These are phyloP conservation scores for Boletus holoroseus DNA, from an alignment of 1,284 basidiomycete species.

Conservation along the genomic window DNA sequence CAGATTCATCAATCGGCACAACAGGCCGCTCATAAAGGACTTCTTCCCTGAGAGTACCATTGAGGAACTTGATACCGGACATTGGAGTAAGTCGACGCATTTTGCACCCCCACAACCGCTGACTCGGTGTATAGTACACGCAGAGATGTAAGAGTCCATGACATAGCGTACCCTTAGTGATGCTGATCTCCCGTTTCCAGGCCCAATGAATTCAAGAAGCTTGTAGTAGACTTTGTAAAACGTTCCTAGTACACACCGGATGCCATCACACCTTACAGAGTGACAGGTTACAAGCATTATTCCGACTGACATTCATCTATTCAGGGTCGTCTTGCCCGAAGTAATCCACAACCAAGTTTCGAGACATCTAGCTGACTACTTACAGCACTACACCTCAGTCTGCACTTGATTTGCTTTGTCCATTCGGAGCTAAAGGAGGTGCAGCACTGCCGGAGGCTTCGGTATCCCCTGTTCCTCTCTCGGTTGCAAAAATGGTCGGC, in stretches of 20 bases:
- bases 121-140: constrained; percentile 43
- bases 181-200: constrained; percentile 25
- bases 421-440: neutral
- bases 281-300: neutral
- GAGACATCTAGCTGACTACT: neutral
- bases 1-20: constrained; percentile 69
- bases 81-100: constrained; percentile 53
- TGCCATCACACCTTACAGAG: neutral
- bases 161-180: neutral
- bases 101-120: neutral
- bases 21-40: constrained; percentile 49
- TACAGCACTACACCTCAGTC: neutral
- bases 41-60: constrained; percentile 67
- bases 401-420: neutral
- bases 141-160: constrained; percentile 44
- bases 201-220: constrained; percentile 44
- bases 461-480: constrained; percentile 1
- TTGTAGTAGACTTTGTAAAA: constrained; percentile 41
- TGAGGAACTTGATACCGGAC: constrained; percentile 53
- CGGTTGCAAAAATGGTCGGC: constrained; percentile 14
- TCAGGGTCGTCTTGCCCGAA: neutral
- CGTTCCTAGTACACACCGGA: constrained; percentile 11
- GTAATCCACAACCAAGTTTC: neutral
- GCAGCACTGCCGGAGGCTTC: constrained; percentile 1
- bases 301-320: neutral